Percentiles rank a stretch among this genome's conserved stretches.
Evolutionary conservation across 306 rosid genomes (phyloP).

Genomic region (Amphicarpaea edgeworthii): DNA sequence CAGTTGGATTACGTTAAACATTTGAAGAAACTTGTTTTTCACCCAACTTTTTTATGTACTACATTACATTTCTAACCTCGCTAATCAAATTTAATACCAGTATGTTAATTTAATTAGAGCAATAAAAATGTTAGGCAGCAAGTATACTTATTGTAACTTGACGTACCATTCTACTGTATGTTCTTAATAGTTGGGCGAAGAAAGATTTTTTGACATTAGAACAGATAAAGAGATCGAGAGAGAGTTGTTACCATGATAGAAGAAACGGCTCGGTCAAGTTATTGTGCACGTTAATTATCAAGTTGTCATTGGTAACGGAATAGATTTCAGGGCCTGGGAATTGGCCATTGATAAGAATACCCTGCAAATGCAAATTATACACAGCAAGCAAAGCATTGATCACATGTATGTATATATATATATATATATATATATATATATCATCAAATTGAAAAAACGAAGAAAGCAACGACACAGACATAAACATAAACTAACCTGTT

Average conservation of each 20-base stretch:
- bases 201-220: not conserved
- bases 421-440: too few species aligned
- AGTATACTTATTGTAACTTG: too few species aligned
- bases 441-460: not conserved
- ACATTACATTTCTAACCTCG: not conserved
- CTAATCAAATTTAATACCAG: not conserved
- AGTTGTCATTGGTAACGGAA: constrained; percentile 84
- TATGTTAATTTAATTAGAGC: not conserved
- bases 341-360: constrained; percentile 85
- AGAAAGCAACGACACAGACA: not conserved
- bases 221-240: not conserved
- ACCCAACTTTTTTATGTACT: not conserved
- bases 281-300: constrained; percentile 80
- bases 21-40: not conserved
- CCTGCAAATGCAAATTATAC: constrained; percentile 52
- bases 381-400: not conserved
- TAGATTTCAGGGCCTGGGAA: constrained; percentile 88
- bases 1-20: constrained; percentile 11
- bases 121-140: not conserved
- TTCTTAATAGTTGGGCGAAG: not conserved
- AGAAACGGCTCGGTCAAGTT: constrained; percentile 85
- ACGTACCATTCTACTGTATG: not conserved
- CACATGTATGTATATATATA: too few species aligned
- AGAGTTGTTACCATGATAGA: constrained; percentile 67
- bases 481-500: constrained; percentile 71